Evolutionary conservation across 2,329 filamentous ascomycete genomes (phyloP), one percentile per base, ranked within the genome.

Genomic region (Emmonsiellopsis sp.): DNA sequence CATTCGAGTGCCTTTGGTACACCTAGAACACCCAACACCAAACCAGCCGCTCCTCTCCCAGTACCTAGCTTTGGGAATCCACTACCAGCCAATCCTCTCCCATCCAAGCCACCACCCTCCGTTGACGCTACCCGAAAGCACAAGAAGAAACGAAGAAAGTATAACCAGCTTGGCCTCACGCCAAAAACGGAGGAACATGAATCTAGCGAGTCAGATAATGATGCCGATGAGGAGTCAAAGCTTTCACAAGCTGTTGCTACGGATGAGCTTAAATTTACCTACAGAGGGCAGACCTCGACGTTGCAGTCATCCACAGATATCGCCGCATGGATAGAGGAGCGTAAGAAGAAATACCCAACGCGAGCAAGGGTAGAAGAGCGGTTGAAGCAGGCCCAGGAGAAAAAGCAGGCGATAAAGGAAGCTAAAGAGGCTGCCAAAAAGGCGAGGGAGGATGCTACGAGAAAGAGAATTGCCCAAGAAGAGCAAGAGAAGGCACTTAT

Each of bases 331-430:
- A 82, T 94, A 57, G 83, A 83, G 49, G 89, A 95, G 68, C 83
- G 92, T 55, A 86, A 79, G 65, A 85, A 82, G 59, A 84, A 85
- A 50, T 97, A 82, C 66, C 92, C 92, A 2, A 96, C 91, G 2
- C 81, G 82, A 66, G 81, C 82, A 55, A 83, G 87, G 53, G 77
- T 80, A 53, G 75, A 78, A 53, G 66, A 64, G 43, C 60, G 57
- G 13, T 65, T 64, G 52, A 65, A 63, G 61, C 61, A 68, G 59
- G 51, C 68, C 32, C 68, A 81, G 58, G 80, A 83, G 63, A 84
- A 78, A 65, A 85, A 80, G 57, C 63, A 65, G 42, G 66, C 65
- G n/a, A 66, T 66, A 32, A 62, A 67, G 8, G 68, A 69, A 46
- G 64, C 63, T 31, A 49, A 21, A 49, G 46, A 49, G 11, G 14